A percentile compares a stretch with the other conserved stretches of the same genome.
Evolutionary conservation across 805 yeast species (phyloP).

Genomic region (Ascoidea tarda): DNA sequence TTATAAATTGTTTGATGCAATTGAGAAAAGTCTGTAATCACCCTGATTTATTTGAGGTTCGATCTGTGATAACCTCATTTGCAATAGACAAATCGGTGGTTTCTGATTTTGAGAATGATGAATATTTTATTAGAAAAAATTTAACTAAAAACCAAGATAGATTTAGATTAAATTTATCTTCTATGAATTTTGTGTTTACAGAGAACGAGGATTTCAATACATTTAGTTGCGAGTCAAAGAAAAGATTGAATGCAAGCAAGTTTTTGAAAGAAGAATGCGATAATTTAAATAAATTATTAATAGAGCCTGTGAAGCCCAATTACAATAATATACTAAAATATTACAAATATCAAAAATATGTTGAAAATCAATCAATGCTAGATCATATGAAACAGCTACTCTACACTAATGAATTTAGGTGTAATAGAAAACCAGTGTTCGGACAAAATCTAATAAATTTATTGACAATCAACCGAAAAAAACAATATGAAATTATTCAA

Average conservation of each 20-base stretch:
- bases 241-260: constrained; percentile 30
- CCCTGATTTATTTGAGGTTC: constrained; percentile 89
- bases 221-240: constrained; percentile 29
- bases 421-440: constrained; percentile 50
- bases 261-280: constrained; percentile 29
- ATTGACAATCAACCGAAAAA: constrained; percentile 22
- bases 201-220: constrained; percentile 29
- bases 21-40: constrained; percentile 92
- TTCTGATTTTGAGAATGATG: constrained; percentile 28
- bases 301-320: constrained; percentile 16
- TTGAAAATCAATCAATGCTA: constrained; percentile 36
- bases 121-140: constrained; percentile 23
- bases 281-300: constrained; percentile 24
- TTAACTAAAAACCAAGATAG: constrained; percentile 16
- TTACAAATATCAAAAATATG: constrained; percentile 39
- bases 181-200: constrained; percentile 47
- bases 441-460: constrained; percentile 42
- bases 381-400: constrained; percentile 39
- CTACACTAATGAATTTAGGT: constrained; percentile 53
- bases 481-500: constrained; percentile 8
- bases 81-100: constrained; percentile 56
- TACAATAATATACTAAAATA: constrained; percentile 36
- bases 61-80: constrained; percentile 88
- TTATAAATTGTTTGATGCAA: constrained; percentile 96
- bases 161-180: constrained; percentile 30